Base-by-base conservation (phyloP, 208 protist species). In the Acanthamoeba healyi region DNA sequence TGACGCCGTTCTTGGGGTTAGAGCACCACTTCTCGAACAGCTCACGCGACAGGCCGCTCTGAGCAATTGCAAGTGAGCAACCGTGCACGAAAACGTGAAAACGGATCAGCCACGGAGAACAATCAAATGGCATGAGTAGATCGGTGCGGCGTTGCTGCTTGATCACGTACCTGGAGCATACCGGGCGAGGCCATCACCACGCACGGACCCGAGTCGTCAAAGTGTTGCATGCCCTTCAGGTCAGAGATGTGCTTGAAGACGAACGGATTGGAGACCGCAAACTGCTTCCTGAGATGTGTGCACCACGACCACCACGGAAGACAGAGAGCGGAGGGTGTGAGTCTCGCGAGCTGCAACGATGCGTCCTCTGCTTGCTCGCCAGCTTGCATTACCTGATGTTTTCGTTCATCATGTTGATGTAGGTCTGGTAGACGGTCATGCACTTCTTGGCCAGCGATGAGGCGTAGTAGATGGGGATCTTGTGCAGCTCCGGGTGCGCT, bases 401-500 rank as follows among this genome's bases (percentile, higher is more conserved):
- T 24, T 96, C 98, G 95, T 99, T 99, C 99, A 99, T 99, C 94
- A 99, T 98, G 92, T 98, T 99, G 79, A 99, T 99, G 92, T 99
- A 99, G 17, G 98, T 99, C 94, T 99, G 98, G 97, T 99, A 99
- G 22, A 99, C 96, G 51, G 97, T 97, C 98, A 99, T 99, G 97
- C 99, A 99, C 82, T 99, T 98, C 96, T 99, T 99, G 10, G 99
- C 99, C 34, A 99, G 96, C 7, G 98, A 98, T 61, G 98, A 99
- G 63, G 99, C 99, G 96, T 99, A 99, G 96, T 99, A 99, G 86
- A 99, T 99, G 6, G 99, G 99, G 42, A 99, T 98, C 77, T 98
- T 95, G 93, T 99, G 99, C 93, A 99, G 97, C 95, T 99, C 97
- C 94, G 98, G 98, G 94, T 99, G 98, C 22, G 91, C 95, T 29